Evolutionary conservation across 345 rosid species (phyloP).

Genomic region (Ceriops tagal): DNA sequence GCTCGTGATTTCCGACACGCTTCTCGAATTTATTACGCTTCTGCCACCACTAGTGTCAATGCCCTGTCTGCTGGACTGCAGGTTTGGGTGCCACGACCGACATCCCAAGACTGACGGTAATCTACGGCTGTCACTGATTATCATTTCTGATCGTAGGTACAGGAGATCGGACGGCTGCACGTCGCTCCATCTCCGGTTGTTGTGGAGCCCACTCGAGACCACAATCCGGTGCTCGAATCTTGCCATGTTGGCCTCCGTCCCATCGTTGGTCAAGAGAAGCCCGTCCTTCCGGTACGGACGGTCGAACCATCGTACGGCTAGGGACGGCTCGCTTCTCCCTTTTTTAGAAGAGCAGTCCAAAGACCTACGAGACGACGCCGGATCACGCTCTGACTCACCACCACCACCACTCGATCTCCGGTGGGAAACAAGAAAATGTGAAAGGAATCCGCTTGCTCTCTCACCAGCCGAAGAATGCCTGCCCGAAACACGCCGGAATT

Average conservation of each 20-base stretch:
- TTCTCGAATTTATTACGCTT: slow-evolving; percentile 53
- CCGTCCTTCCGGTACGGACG: slow-evolving; percentile 57
- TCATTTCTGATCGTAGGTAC: slow-evolving; percentile 70
- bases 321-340: slow-evolving; percentile 22
- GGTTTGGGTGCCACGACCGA: slow-evolving; percentile 11
- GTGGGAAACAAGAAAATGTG: slow-evolving; percentile 3
- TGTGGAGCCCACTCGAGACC: slow-evolving; percentile 33
- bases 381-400: not conserved
- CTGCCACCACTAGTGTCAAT: slow-evolving; percentile 33
- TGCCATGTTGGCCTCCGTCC: not conserved
- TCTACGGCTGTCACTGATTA: slow-evolving; percentile 47
- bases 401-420: not conserved
- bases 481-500: slow-evolving; percentile 50
- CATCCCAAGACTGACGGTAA: slow-evolving; percentile 12
- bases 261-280: slow-evolving; percentile 30
- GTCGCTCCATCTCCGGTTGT: slow-evolving; percentile 69
- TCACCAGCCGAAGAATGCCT: slow-evolving; percentile 77
- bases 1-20: slow-evolving; percentile 79
- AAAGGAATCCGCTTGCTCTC: slow-evolving; percentile 7
- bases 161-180: slow-evolving; percentile 69
- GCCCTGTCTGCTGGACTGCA: not conserved
- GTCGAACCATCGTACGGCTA: slow-evolving; percentile 46
- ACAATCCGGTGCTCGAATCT: slow-evolving; percentile 73
- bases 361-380: slow-evolving; percentile 46
- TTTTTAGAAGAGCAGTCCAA: slow-evolving; percentile 40